Evolutionary conservation across 2,329 filamentous ascomycete species (phyloP).

Genomic region (Biscogniauxia sp.): DNA sequence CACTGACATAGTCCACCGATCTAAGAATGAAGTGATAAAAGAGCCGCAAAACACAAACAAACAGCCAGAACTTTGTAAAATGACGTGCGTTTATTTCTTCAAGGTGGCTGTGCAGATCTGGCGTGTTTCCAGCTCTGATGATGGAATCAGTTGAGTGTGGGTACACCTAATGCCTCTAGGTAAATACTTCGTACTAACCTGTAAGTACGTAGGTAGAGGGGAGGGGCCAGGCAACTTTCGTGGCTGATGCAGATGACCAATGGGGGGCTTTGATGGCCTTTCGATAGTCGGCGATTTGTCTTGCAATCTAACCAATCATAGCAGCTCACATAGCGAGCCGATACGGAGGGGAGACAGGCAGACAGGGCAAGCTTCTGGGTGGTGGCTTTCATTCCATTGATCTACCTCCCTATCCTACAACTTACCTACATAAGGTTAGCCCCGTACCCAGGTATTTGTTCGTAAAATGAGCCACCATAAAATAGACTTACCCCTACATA

Average conservation of each 20-base stretch:
- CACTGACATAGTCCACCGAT: too few relatives aligned
- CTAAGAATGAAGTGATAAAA: neutral
- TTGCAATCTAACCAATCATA: neutral
- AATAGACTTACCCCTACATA: neutral
- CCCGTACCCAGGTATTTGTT: neutral
- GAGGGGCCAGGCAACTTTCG: neutral
- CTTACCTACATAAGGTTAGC: too few relatives aligned
- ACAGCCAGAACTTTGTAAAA: neutral
- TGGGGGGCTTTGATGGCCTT: neutral
- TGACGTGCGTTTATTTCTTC: neutral
- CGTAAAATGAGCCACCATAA: neutral
- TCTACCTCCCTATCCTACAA: too few relatives aligned
- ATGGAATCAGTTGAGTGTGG: neutral
- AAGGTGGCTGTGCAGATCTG: neutral
- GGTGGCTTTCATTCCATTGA: too few relatives aligned
- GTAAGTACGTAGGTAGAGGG: neutral
- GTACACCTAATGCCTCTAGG: too few relatives aligned
- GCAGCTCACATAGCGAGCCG: neutral
- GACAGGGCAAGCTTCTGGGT: too few relatives aligned
- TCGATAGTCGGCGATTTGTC: neutral
- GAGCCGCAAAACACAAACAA: neutral
- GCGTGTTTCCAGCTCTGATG: neutral
- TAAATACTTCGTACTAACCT: too few relatives aligned
- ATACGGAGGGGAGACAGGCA: neutral
- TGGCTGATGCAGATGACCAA: neutral